phyloP scores from a whole-genome alignment of 495 filamentous ascomycete genomes.

The Bathelium albidoporum region DNA sequence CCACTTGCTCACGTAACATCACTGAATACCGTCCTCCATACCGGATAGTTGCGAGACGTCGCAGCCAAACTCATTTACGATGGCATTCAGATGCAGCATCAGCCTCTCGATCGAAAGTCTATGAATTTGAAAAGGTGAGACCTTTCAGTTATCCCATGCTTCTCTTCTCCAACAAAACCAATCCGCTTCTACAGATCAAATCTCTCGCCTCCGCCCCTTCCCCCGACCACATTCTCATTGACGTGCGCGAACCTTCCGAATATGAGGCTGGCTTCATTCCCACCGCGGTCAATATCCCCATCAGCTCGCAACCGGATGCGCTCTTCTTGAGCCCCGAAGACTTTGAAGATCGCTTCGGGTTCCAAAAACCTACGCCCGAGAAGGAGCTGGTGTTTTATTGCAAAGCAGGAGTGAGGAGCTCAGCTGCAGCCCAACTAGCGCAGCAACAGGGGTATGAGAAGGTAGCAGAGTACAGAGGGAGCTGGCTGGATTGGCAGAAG shows the following conservation, averaged over 20 bases:
- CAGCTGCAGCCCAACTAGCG: conserved; percentile 72
- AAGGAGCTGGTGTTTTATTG: conserved; percentile 79
- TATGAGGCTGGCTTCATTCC: conserved; percentile 66
- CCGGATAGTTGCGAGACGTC: background rate
- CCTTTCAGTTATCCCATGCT: background rate
- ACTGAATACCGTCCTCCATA: background rate
- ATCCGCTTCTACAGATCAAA: conserved; percentile 19
- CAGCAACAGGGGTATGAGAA: conserved; percentile 60
- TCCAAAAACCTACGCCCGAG: conserved; percentile 45
- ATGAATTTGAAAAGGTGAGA: conserved; percentile 10
- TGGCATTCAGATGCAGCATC: conserved; percentile 9
- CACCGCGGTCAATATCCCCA: conserved; percentile 64
- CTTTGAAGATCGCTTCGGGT: conserved; percentile 66
- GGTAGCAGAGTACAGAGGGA: conserved; percentile 74
- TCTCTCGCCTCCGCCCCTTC: conserved; percentile 21
- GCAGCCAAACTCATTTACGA: background rate
- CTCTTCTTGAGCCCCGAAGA: conserved; percentile 63
- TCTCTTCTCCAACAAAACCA: background rate
- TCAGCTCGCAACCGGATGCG: conserved; percentile 65
- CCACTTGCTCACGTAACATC: background rate
- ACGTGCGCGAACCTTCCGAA: conserved; percentile 82
- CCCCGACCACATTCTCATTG: conserved; percentile 36
- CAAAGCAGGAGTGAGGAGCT: conserved; percentile 75
- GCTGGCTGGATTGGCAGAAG: conserved; percentile 79
- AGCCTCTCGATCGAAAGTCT: conserved; percentile 9